Evolutionary conservation across 1,139 yeast species (phyloP), one percentile per base, ranked within the genome.

Genomic region (Taphrina pruni): DNA sequence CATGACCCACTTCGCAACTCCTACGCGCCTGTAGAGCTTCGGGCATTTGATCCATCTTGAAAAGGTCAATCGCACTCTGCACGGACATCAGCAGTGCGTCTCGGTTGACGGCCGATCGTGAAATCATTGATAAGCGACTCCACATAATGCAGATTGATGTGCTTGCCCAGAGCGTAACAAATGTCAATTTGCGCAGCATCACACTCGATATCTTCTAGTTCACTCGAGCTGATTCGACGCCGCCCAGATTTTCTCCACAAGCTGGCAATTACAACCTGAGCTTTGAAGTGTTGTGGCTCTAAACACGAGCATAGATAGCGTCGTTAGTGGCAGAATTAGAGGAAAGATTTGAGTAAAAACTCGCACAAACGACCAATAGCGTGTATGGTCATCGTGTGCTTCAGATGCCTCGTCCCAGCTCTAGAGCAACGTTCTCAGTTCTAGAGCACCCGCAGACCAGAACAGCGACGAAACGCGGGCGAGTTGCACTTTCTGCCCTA

Each of bases 321-420:
- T 45, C 48, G 48, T 17, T 7, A n/a, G 48, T 45, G 48, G 48
- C 48, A 45, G 48, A 45, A 12, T 45, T 4, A 45, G n/a, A 45
- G 48, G 20, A 45, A 11, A 14, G 48, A 45, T 45, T 45, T 45
- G 48, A 45, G n/a, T 26, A 7, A 6, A 35, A 50, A 8, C 54
- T 50, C 54, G 54, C 14, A 8, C 8, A 6, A 17, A 6, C 4
- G 36, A 21, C 54, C 54, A 50, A 50, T 50, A 21, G 54, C n/a
- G 21, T 21, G 14, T 9, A 11, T n/a, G 36, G 21, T 50, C 2
- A n/a, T 21, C 36, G 12, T 8, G 54, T 50, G 54, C 11, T 50
- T 50, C 32, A 21, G 36, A 21, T 50, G 54, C n/a, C 14, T 21
- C 54, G n/a, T 11, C 36, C 48, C 3, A 17, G 48, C 48, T 45